These are phyloP conservation scores for Purshia tridentata DNA, from an alignment of 306 rosid species.

Conservation along the genomic window DNA sequence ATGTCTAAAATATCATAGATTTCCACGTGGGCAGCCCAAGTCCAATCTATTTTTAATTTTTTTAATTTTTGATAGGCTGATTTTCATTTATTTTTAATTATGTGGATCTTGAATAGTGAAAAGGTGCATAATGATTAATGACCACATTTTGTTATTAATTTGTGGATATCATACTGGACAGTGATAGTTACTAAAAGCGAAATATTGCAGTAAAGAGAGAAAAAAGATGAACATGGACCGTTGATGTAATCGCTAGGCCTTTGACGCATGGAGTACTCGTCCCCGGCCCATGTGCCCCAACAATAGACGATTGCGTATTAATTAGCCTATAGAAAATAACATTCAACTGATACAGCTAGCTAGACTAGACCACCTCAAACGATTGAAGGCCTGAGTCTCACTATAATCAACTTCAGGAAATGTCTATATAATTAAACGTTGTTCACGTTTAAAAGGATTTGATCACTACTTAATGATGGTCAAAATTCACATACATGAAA, in stretches of 20 bases:
- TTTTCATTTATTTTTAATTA: no score
- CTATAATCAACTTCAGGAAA: no score
- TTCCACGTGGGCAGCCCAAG: no score
- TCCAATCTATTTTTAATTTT: no score
- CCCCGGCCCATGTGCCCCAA: constrained; percentile 18
- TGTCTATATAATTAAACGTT: no score
- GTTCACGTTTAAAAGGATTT: no score
- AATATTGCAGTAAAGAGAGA: neutral
- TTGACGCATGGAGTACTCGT: neutral
- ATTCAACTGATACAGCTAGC: constrained; percentile 3
- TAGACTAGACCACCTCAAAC: neutral
- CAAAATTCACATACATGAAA: no score
- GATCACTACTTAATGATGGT: no score
- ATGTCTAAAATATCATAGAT: no score
- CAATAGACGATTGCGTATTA: neutral
- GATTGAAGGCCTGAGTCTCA: no score
- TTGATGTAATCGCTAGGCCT: neutral
- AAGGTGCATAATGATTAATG: neutral
- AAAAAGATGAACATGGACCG: neutral
- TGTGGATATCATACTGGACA: neutral
- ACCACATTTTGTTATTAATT: neutral
- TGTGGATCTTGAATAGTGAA: no score
- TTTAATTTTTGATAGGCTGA: no score
- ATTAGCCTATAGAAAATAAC: constrained; percentile 7
- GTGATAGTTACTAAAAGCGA: neutral